A percentile compares a stretch with the other conserved stretches of the same genome.
Evolutionary conservation across 176 grass and related monocot genomes (phyloP).

Genomic region (Elymus sibiricus): DNA sequence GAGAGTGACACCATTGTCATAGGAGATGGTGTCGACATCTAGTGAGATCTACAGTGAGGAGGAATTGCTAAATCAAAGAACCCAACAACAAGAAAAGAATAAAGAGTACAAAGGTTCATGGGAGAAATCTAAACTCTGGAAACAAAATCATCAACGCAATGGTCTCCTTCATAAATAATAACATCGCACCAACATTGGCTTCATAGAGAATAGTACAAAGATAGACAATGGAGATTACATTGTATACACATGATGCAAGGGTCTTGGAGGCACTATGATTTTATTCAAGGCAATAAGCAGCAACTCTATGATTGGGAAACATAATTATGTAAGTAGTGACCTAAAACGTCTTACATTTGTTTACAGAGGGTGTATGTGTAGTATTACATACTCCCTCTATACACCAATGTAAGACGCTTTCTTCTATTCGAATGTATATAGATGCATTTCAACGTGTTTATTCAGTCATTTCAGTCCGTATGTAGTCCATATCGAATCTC

Average conservation of each 20-base stretch:
- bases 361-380: too few species aligned
- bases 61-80: background rate
- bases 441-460: too few species aligned
- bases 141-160: background rate
- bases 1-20: background rate
- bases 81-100: background rate
- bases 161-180: background rate
- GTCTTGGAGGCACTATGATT: background rate
- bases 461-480: too few species aligned
- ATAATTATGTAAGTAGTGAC: background rate
- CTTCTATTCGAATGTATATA: too few species aligned
- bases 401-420: too few species aligned
- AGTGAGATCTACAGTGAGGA: background rate
- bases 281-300: background rate
- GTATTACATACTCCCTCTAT: too few species aligned
- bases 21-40: too few species aligned
- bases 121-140: background rate
- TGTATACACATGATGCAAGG: background rate
- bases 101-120: background rate
- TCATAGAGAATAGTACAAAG: too few species aligned
- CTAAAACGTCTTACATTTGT: too few species aligned
- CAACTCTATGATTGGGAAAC: background rate
- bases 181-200: background rate
- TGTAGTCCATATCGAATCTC: too few species aligned
- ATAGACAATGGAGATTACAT: background rate